Percentiles rank a stretch among this genome's conserved stretches.
Evolutionary conservation across 352 stramenopile genomes (phyloP).

Genomic region (Globisporangium uncinulatum): DNA sequence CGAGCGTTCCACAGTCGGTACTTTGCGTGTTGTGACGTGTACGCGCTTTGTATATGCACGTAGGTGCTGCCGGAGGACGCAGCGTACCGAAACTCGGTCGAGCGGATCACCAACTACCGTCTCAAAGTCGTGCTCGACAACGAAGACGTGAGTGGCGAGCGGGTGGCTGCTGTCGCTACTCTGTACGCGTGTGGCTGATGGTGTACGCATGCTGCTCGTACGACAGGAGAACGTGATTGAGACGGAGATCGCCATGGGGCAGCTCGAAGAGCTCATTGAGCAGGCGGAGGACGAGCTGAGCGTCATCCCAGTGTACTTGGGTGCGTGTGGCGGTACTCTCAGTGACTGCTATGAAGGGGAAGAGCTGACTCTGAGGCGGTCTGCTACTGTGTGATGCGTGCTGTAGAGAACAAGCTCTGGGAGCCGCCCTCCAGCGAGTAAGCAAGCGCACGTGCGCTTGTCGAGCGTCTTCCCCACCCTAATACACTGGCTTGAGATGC

Average conservation of each 20-base stretch:
- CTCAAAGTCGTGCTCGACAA: constrained; percentile 68
- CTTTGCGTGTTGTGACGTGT: not conserved
- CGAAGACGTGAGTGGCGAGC: constrained; percentile 45
- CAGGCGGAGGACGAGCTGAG: constrained; percentile 83
- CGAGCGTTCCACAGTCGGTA: not conserved
- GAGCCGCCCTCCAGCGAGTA: constrained; percentile 62
- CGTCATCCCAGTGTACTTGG: constrained; percentile 81
- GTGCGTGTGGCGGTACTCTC: constrained; percentile 22
- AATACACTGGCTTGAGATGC: constrained; percentile 11
- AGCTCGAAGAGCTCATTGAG: constrained; percentile 86
- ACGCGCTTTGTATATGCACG: not conserved
- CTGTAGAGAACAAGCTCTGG: constrained; percentile 81
- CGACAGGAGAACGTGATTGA: constrained; percentile 74
- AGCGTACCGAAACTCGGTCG: constrained; percentile 72
- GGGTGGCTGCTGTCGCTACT: not conserved
- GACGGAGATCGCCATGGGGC: constrained; percentile 81
- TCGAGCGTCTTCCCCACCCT: not conserved
- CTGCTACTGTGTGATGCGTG: too few species aligned
- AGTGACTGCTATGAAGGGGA: not conserved
- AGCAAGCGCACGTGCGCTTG: not conserved
- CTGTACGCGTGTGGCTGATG: not conserved
- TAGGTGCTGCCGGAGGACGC: constrained; percentile 61
- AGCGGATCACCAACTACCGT: constrained; percentile 84
- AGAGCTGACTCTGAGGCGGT: not conserved
- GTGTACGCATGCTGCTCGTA: not conserved